Percentiles rank a stretch among this genome's conserved stretches.
Conservation (phyloP, 306 rosid genomes). For the Quercus parvula region DNA sequence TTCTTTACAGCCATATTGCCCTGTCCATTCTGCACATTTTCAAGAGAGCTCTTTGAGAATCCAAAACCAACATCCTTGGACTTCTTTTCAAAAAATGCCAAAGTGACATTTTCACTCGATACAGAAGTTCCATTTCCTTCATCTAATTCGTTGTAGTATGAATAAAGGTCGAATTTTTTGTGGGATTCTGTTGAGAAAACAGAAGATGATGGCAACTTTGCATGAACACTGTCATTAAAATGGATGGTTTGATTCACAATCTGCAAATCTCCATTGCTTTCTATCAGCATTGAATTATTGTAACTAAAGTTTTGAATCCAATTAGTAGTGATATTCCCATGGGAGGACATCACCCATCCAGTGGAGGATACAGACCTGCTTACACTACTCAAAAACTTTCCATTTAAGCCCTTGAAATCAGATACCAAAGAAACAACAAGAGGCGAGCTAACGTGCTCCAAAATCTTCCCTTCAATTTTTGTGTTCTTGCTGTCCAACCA, state of each 20-base stretch:
- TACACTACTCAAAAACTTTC: constrained; percentile 55
- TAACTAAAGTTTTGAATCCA: constrained; percentile 50
- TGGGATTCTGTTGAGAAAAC: constrained; percentile 27
- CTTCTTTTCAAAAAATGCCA: constrained; percentile 54
- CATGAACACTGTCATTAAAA: constrained; percentile 40
- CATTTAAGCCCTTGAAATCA: constrained; percentile 59
- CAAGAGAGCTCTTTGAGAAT: constrained; percentile 46
- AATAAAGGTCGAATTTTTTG: constrained; percentile 45
- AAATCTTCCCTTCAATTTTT: constrained; percentile 58
- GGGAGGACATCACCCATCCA: constrained; percentile 79
- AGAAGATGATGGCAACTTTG: constrained; percentile 28
- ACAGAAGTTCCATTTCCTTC: constrained; percentile 28
- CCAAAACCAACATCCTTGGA: constrained; percentile 24
- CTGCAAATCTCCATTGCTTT: constrained; percentile 46
- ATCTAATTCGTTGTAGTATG: constrained; percentile 33
- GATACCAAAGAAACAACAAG: constrained; percentile 37
- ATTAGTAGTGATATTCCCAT: constrained; percentile 61
- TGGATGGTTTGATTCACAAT: constrained; percentile 54
- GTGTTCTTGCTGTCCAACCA: constrained; percentile 66
- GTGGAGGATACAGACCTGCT: constrained; percentile 49
- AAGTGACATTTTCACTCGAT: constrained; percentile 38
- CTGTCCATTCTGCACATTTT: constrained; percentile 66
- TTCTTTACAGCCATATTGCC: constrained; percentile 52
- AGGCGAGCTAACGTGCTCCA: constrained; percentile 39
- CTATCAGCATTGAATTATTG: constrained; percentile 52